Percentiles rank a stretch among this genome's conserved stretches.
These are phyloP conservation scores for Saturnispora mendoncae DNA, from an alignment of 805 yeast species.

Conservation along the genomic window DNA sequence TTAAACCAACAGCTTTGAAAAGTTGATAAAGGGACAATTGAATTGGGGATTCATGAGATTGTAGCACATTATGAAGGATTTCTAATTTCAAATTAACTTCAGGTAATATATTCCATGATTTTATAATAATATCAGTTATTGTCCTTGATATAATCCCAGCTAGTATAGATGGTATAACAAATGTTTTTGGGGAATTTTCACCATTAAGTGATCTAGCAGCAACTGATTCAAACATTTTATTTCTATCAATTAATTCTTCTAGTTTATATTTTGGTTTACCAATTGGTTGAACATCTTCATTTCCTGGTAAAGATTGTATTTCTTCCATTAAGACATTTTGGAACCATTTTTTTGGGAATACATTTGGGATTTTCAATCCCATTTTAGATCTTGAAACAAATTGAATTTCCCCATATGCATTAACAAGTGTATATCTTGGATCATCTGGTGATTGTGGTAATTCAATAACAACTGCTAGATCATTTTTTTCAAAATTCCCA, in stretches of 20 bases:
- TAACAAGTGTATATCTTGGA: conserved; percentile 48
- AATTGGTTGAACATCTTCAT: conserved; percentile 18
- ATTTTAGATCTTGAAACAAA: conserved; percentile 40
- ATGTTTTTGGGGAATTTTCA: conserved; percentile 21
- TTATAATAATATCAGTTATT: conserved; percentile 20
- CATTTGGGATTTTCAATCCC: conserved; percentile 44
- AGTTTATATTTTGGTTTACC: conserved; percentile 29
- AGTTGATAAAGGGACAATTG: conserved; percentile 33
- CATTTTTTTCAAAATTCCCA: conserved; percentile 33
- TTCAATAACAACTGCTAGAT: conserved; percentile 45
- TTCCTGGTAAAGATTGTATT: conserved; percentile 13
- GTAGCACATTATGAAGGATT: conserved; percentile 28
- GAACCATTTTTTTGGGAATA: conserved; percentile 36
- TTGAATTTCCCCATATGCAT: conserved; percentile 46
- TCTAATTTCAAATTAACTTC: conserved; percentile 29
- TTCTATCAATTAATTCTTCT: conserved; percentile 24
- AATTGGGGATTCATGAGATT: conserved; percentile 33
- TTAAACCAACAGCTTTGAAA: conserved; percentile 26
- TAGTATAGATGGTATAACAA: conserved; percentile 26
- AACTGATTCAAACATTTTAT: conserved; percentile 23
- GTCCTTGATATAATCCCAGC: conserved; percentile 25
- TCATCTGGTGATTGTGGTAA: conserved; percentile 42
- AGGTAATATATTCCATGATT: conserved; percentile 28
- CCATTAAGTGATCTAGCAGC: conserved; percentile 17
- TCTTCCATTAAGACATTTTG: conserved; percentile 25